Evolutionary conservation across 768 basidiomycete genomes (phyloP), one percentile per base, ranked within the genome.

Genomic region (Paxillus involutus): DNA sequence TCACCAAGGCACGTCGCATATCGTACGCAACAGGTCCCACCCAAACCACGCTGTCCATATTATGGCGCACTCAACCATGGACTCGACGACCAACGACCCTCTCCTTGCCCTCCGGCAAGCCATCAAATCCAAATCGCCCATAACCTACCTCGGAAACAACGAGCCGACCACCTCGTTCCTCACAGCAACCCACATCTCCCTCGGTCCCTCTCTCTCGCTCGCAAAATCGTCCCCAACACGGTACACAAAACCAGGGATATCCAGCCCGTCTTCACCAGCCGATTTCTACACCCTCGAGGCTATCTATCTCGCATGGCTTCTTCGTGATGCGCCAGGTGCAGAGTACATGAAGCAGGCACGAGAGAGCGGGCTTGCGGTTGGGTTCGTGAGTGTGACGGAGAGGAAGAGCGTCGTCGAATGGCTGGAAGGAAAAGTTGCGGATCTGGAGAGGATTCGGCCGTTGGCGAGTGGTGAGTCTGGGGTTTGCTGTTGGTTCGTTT

Each of bases 301-400:
- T 2, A 76, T 98, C 9, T 88, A 90, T 61, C 77, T 95, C n/a
- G 87, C 89, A 29, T 98, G 88, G 89, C 73, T 85, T 4, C 77
- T 88, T 32, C 77, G 82, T 44, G 89, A 91, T 66, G 82, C 83
- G 0, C 77, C 83, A 0, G 83, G 85, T 30, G 89, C 88, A 14
- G 92, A 95, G 59, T 98, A 98, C 73, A 85, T 96, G 83, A 88
- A 86, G 65, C 86, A 89, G 62, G 86, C 88, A 2, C 77, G 91
- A 51, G 88, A 89, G 63, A 79, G 79, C 41, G 89, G 91, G 1
- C 72, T 94, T 30, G 76, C 82, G 2, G 80, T 84, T 37, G 87
- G 88, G 0, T 82, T 93, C 66, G 91, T 98, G 37, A 86, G 89
- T 60, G 84, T 93, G 33, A 91, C 92, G 3, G 94, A 97, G 71